phyloP scores from a whole-genome alignment of 2,329 filamentous ascomycete species.

The Ophiocordyceps camponoti-saundersi region DNA sequence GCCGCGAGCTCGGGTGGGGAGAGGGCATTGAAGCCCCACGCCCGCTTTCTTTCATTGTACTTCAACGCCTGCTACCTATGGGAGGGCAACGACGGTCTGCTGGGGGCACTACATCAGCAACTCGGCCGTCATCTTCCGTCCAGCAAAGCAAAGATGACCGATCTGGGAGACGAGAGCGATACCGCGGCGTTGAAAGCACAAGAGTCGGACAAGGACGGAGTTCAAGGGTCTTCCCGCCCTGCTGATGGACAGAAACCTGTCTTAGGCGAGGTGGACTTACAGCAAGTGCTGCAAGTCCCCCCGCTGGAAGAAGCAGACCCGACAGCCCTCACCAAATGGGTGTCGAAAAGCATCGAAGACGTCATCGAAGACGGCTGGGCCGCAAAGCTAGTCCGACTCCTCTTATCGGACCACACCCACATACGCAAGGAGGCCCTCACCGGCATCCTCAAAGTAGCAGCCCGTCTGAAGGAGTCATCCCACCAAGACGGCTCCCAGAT shows the following conservation, averaged over 20 bases:
- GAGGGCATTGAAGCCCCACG: slow-evolving; percentile 27
- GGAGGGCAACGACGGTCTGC: slow-evolving; percentile 21
- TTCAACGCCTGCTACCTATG: slow-evolving; percentile 35
- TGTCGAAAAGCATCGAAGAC: slow-evolving; percentile 59
- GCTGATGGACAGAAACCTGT: slow-evolving; percentile 2
- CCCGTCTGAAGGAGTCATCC: slow-evolving; percentile 47
- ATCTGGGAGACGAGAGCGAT: slow-evolving; percentile 6
- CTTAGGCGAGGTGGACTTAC: slow-evolving; percentile 27
- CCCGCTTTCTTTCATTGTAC: slow-evolving; percentile 39
- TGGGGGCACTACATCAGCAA: slow-evolving; percentile 12
- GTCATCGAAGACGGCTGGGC: slow-evolving; percentile 64
- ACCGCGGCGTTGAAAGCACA: slow-evolving; percentile 5
- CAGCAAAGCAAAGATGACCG: slow-evolving; percentile 6
- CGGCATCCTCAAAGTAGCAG: slow-evolving; percentile 48
- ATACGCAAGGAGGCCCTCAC: slow-evolving; percentile 64
- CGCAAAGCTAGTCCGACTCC: slow-evolving; percentile 51
- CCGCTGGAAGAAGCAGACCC: slow-evolving; percentile 31
- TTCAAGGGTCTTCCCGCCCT: not conserved
- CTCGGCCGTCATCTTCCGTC: slow-evolving; percentile 14
- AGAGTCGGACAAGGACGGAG: slow-evolving; percentile 2
- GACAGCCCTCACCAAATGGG: slow-evolving; percentile 44
- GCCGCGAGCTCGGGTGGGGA: slow-evolving; percentile 32
- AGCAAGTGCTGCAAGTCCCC: slow-evolving; percentile 32
- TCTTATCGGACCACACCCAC: slow-evolving; percentile 57
- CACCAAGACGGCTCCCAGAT: slow-evolving; percentile 63